Base-by-base conservation (phyloP, 2,329 filamentous ascomycete genomes). In the Colletotrichum sp. region DNA sequence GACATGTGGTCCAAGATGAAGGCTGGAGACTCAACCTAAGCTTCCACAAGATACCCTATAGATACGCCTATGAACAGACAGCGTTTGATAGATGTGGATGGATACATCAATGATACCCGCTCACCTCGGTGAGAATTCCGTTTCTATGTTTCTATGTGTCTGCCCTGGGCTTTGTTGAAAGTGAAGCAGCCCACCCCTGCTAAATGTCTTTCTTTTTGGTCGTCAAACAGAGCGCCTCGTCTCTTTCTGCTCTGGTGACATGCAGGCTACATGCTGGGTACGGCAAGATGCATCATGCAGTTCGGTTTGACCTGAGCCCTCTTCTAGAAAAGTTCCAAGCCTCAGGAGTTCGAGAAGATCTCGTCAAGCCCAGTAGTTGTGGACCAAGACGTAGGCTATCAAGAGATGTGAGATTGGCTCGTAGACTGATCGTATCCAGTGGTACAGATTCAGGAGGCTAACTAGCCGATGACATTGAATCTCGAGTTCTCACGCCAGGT, bases 81-180 rank as follows among this genome's bases (percentile, higher is more conserved):
- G 36, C 26, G 30, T n/a, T 62, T 28, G 26, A 32, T 70, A 70
- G 26, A 70, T 52, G 36, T 73, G 63, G 69, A 68, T 63, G 28
- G 69, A 36, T 18, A 63, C 34, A 69, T 49, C 12, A 63, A 73
- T 74, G 70, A 76, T 74, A 76, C 74, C 74, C 74, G 44, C 70
- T 69, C 70, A 49, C 70, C 24, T 52, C 21, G 44, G 64, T 74
- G 74, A 69, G 71, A 63, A 34, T 52, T 15, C n/a, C 8, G 24
- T 64, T 60, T 69, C 30, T 69, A 15, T 30, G n/a, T 49, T 52
- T 26, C 26, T 52, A 28, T 39, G 30, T 15, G 24, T 15, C 24
- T 70, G 16, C 21, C 13, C 32, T n/a, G n/a, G 32, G 30, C 34
- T 60, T 60, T 62, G 34, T 69, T 49, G 52, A 70, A 13, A 13